These are phyloP conservation scores for Amoebophrya sp. DNA, from an alignment of 169 alveolate genomes.

Conservation along the genomic window DNA sequence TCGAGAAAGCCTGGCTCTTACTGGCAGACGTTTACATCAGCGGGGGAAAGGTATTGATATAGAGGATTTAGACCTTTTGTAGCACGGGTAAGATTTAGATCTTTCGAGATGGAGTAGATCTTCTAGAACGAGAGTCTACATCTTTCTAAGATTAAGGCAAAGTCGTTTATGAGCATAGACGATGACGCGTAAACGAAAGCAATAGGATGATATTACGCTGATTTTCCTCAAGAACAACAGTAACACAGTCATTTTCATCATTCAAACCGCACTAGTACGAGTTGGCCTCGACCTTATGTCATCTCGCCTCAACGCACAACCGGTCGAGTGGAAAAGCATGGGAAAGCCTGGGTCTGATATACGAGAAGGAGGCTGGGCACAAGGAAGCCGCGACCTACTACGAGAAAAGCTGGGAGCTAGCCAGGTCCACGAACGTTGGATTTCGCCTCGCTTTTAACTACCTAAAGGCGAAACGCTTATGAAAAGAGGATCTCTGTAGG, in stretches of 20 bases:
- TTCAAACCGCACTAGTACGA: neutral
- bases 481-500: neutral
- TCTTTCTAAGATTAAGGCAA: neutral
- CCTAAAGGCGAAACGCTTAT: slow-evolving; percentile 59
- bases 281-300: slow-evolving; percentile 26
- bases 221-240: neutral
- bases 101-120: slow-evolving; percentile 53
- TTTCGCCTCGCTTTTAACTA: slow-evolving; percentile 71
- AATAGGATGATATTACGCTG: no score
- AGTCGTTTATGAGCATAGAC: no score
- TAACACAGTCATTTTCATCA: neutral
- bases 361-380: slow-evolving; percentile 65
- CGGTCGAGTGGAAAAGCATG: slow-evolving; percentile 68
- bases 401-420: slow-evolving; percentile 66
- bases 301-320: slow-evolving; percentile 48
- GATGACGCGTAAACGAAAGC: no score
- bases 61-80: slow-evolving; percentile 46
- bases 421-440: slow-evolving; percentile 59
- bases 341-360: slow-evolving; percentile 70
- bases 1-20: slow-evolving; percentile 75
- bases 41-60: slow-evolving; percentile 57
- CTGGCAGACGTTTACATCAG: slow-evolving; percentile 63
- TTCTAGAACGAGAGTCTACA: neutral
- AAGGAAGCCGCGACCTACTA: slow-evolving; percentile 67
- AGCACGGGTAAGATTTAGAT: slow-evolving; percentile 28